Conservation (phyloP, 768 basidiomycete genomes). For the Russula virescens region DNA sequence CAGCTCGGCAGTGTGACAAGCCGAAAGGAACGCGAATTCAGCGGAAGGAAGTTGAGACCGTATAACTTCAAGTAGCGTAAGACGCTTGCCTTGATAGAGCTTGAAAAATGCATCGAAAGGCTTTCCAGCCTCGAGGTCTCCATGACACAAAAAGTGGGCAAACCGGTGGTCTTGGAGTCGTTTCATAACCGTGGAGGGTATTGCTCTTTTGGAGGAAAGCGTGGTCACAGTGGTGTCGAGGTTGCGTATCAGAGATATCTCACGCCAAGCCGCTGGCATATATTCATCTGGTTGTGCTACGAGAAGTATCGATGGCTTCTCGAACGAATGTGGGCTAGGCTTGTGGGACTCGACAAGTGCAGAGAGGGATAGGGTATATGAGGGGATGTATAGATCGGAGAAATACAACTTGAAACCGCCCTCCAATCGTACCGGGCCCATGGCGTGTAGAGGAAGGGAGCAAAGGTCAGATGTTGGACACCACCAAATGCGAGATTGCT, state of each 20-base stretch:
- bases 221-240: neutral
- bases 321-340: neutral
- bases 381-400: neutral
- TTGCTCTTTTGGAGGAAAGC: neutral
- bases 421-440: neutral
- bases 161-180: neutral
- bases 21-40: neutral
- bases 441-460: neutral
- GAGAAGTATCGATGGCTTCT: neutral
- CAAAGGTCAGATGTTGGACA: neutral
- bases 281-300: neutral
- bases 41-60: neutral
- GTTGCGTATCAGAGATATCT: neutral
- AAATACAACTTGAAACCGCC: neutral
- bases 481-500: neutral
- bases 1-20: neutral
- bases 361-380: neutral
- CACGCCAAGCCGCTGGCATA: neutral
- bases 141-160: constrained; percentile 9
- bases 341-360: neutral
- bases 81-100: neutral
- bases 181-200: neutral
- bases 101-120: constrained; percentile 1
- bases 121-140: neutral
- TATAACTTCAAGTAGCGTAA: neutral